These are phyloP conservation scores for Lecanoromycetidae sp. DNA, from an alignment of 2,329 filamentous ascomycete species.

Conservation along the genomic window DNA sequence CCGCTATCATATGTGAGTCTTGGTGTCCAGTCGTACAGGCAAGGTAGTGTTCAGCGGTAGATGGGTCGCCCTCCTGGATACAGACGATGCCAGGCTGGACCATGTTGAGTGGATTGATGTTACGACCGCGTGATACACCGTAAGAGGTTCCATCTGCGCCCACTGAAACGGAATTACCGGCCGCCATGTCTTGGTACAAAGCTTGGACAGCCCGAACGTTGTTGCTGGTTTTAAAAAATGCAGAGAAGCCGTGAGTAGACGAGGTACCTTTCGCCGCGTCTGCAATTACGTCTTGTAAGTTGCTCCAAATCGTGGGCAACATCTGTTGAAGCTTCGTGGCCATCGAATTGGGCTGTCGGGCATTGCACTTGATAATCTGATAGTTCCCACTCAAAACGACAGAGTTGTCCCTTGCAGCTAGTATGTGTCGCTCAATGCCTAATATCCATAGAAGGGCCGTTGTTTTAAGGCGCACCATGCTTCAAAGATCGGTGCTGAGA, in stretches of 20 bases:
- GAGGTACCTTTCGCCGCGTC: not conserved
- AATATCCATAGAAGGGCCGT: too few relatives aligned
- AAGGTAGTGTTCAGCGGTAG: not conserved
- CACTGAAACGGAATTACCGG: not conserved
- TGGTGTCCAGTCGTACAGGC: not conserved
- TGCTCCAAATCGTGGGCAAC: not conserved
- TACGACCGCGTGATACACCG: not conserved
- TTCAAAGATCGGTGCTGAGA: too few relatives aligned
- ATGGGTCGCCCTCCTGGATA: not conserved
- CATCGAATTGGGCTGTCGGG: not conserved
- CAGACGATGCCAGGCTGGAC: not conserved
- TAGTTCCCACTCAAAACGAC: conserved; percentile 7
- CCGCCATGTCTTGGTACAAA: not conserved
- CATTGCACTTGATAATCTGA: not conserved
- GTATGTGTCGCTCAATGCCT: too few relatives aligned
- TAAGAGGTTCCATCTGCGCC: not conserved
- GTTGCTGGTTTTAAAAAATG: not conserved
- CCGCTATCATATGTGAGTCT: not conserved
- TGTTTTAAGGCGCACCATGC: too few relatives aligned
- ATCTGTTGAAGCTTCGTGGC: conserved; percentile 1
- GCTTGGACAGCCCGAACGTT: not conserved
- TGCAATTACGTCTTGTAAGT: not conserved
- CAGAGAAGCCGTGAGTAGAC: not conserved
- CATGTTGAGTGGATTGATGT: too few relatives aligned
- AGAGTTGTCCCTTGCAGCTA: too few relatives aligned